Evolutionary conservation across 1,139 yeast genomes (phyloP), one percentile per base, ranked within the genome.

Genomic region (Pichia sp.): DNA sequence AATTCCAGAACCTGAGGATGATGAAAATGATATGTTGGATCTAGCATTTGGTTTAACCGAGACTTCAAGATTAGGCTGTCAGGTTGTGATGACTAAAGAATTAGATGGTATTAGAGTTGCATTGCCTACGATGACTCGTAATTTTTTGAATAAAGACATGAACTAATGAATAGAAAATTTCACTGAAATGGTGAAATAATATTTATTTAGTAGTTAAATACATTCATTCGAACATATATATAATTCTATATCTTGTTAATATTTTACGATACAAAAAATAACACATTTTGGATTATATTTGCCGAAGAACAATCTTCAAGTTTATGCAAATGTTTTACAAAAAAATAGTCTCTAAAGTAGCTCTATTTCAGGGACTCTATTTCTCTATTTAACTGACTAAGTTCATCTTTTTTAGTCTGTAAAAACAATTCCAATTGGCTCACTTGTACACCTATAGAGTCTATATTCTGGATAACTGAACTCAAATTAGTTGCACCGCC

Each of bases 11-110:
- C 98, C 98, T 0, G 87, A 82, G 53, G 98, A 92, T 60, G 98
- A 92, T 61, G 98, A 92, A 65, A 90, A 94, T 62, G 98, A 92
- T 66, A 92, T 92, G 98, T 74, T 94, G 61, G 98, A 92, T 65
- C 73, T 92, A 61, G 98, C 98, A 0, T 94, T 92, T 62, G 98
- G 98, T 0, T 75, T 92, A 46, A 92, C 97, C 4, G 97, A 90
- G 61, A 85, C 94, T n/a, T 87, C 96, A 28, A 76, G 98, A 59
- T 73, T 92, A 55, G 98, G 98, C 0, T 94, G 98, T 66, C 97
- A 92, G 67, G 82, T 92, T 38, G 72, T 74, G 50, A 87, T 92
- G 97, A 68, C 82, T 30, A 89, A 89, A 62, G 95, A 87, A 45
- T 69, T 92, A 48, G 97, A 92, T 61, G 98, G 98, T 0, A 66